Evolutionary conservation across 2,329 filamentous ascomycete genomes (phyloP).

Genomic region (Endothia cerciana): DNA sequence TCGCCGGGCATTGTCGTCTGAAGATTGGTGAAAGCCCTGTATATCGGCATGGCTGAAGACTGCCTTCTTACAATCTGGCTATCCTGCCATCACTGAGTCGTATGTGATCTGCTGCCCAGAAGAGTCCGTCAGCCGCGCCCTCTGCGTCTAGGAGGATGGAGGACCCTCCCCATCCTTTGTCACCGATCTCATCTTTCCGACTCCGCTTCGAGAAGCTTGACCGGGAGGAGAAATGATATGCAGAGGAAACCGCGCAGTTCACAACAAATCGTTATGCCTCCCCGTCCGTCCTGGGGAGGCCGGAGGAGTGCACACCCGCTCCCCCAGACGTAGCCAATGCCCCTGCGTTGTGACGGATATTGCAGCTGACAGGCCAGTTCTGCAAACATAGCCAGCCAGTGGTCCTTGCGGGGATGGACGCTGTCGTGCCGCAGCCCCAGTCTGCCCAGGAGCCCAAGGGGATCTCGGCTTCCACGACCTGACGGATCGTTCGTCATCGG

Average conservation of each 20-base stretch:
- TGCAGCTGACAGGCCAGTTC: conserved; percentile 18
- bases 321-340: background rate
- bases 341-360: conserved; percentile 5
- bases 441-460: conserved; percentile 10
- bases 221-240: background rate
- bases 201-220: background rate
- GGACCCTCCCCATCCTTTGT: background rate
- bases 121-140: background rate
- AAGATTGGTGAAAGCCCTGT: background rate
- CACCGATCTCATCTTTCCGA: background rate
- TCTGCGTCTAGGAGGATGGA: too few relatives aligned
- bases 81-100: too few relatives aligned
- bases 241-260: background rate
- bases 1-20: background rate
- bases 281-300: background rate
- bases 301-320: background rate
- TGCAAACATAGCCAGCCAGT: background rate
- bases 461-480: conserved; percentile 21
- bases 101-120: background rate
- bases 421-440: conserved; percentile 14
- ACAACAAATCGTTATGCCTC: background rate
- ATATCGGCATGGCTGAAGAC: background rate
- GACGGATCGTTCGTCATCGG: conserved; percentile 24
- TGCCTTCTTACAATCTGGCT: background rate
- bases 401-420: conserved; percentile 23